Base-by-base conservation (phyloP, 164 flowering plant species). In the Berberis vulgaris region DNA sequence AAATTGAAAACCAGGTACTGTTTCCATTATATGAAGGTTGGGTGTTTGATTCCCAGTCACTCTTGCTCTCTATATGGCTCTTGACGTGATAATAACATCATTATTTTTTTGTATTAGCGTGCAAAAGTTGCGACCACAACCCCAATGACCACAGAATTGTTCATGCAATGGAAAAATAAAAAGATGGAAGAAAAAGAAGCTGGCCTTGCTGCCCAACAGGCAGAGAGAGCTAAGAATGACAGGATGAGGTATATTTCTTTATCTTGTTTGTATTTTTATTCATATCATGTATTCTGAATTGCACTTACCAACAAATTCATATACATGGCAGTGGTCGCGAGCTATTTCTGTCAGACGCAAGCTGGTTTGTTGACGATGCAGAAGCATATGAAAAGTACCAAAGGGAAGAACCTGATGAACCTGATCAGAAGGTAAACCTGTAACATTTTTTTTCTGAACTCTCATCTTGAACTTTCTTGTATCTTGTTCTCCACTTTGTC, bases 221-320 rank as follows among this genome's bases (percentile, higher is more conserved):
- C 95, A 47, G 97, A 94, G 56, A 91, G 99, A 72, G 99, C 96
- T 70, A 91, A 91, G 82, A 84, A 91, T 79, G 99, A 88, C 64
- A 81, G 91, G 38, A 83, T 86, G 95, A 88, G 95, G 95, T 84
- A 74, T 12, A 54, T 39, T 38, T 26, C 4, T 3, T 52, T 38
- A 7, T 41, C 41, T 9, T n/a, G 38, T 26, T 43, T 47, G 9
- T 41, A 39, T 8, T n/a, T 13, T 65, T 8, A 10, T 49, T 3
- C 53, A 41, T 26, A 26, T 26, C 26, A 26, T 26, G 26, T 26
- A 26, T 26, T 26, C 26, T 26, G 26, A 26, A 26, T 26, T 26
- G 26, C 26, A 26, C 26, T 26, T 26, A 26, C 26, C 26, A 26
- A 26, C 26, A 26, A 26, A 26, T 26, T 54, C 49, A 7, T 12